These are phyloP conservation scores for Crepidotus variabilis DNA, from an alignment of 768 basidiomycete genomes.

Conservation along the genomic window DNA sequence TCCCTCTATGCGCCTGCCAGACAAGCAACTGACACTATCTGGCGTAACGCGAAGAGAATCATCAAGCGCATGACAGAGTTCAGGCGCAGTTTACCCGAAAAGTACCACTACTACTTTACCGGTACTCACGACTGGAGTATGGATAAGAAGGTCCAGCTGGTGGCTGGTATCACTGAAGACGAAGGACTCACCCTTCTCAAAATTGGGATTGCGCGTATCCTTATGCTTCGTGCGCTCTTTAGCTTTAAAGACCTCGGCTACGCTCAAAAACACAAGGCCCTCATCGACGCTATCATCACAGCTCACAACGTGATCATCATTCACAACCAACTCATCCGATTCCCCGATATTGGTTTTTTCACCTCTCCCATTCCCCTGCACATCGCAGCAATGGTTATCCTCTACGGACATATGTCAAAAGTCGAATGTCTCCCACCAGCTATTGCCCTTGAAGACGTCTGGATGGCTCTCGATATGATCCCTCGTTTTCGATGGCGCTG, in stretches of 20 bases:
- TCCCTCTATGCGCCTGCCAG: slow-evolving; percentile 77
- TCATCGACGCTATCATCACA: slow-evolving; percentile 80
- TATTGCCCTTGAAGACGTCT: slow-evolving; percentile 76
- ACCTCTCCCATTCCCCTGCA: slow-evolving; percentile 86
- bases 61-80: slow-evolving; percentile 76
- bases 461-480: slow-evolving; percentile 85
- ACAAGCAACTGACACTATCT: slow-evolving; percentile 63
- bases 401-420: slow-evolving; percentile 82
- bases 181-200: slow-evolving; percentile 82
- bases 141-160: slow-evolving; percentile 61
- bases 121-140: slow-evolving; percentile 73
- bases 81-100: slow-evolving; percentile 63
- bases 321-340: slow-evolving; percentile 78
- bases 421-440: slow-evolving; percentile 62
- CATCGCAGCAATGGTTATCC: slow-evolving; percentile 88
- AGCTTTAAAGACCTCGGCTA: slow-evolving; percentile 71
- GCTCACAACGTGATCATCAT: slow-evolving; percentile 86
- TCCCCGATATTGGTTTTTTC: slow-evolving; percentile 86
- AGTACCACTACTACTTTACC: slow-evolving; percentile 71
- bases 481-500: slow-evolving; percentile 90
- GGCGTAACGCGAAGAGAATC: slow-evolving; percentile 76
- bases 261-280: slow-evolving; percentile 60
- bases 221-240: slow-evolving; percentile 76
- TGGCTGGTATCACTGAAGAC: slow-evolving; percentile 74
- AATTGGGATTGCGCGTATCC: slow-evolving; percentile 75